These are phyloP conservation scores for Macrolepiota albuminosa DNA, from an alignment of 768 basidiomycete genomes.

Conservation along the genomic window DNA sequence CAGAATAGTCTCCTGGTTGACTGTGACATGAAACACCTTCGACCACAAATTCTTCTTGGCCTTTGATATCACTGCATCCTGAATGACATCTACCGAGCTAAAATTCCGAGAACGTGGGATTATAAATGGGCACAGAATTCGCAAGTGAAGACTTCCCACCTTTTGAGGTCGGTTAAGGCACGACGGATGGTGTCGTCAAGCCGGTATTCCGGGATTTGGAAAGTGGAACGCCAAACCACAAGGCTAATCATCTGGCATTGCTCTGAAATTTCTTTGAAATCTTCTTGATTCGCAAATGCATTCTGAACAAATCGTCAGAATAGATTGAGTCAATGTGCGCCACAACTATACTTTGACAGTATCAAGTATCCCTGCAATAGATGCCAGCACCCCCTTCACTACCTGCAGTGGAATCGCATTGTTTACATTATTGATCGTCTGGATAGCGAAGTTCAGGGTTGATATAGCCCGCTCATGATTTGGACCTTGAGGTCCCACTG, in stretches of 20 bases:
- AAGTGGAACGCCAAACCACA: constrained; percentile 7
- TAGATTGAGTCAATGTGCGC: not conserved
- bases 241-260: constrained; percentile 12
- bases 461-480: no score
- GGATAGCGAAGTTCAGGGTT: no score
- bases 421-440: no score
- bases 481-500: not conserved
- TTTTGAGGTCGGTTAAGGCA: not conserved
- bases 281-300: constrained; percentile 1
- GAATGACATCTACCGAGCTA: not conserved
- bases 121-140: not conserved
- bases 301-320: not conserved
- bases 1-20: constrained; percentile 9
- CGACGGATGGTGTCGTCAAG: no score
- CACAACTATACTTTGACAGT: no score
- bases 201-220: not conserved
- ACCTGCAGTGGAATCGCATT: no score
- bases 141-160: not conserved
- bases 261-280: constrained; percentile 10
- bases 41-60: not conserved
- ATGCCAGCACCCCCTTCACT: no score
- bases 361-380: no score
- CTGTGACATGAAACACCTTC: constrained; percentile 2
- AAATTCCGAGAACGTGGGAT: not conserved
- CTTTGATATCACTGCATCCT: not conserved